Evolutionary conservation across 2,329 filamentous ascomycete genomes (phyloP).

Genomic region (Albophoma yamanashiensis): DNA sequence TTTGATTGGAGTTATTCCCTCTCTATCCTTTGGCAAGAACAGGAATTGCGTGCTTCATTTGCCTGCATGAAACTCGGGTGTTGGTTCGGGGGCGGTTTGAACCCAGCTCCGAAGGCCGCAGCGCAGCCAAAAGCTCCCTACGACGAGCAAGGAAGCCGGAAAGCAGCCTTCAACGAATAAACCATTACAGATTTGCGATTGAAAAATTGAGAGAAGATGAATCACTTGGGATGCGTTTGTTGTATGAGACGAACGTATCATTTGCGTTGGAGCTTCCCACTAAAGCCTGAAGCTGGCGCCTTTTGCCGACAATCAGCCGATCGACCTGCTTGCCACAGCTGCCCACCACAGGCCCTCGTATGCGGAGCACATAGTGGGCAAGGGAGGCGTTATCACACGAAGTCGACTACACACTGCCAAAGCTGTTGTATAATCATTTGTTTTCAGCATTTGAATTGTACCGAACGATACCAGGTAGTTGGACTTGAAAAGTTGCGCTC

Average conservation of each 20-base stretch:
- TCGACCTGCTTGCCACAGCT: background rate
- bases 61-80: background rate
- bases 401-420: too few relatives aligned
- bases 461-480: background rate
- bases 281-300: background rate
- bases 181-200: background rate
- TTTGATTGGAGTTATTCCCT: background rate
- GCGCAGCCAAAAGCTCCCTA: background rate
- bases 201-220: background rate
- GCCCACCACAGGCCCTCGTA: background rate
- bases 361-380: too few relatives aligned
- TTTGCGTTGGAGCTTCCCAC: background rate
- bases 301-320: conserved; percentile 4
- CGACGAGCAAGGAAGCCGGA: background rate
- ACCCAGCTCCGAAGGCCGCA: background rate
- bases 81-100: background rate
- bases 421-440: background rate
- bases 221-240: too few relatives aligned
- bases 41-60: background rate
- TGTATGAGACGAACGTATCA: background rate
- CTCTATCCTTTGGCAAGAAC: background rate
- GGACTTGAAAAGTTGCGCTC: background rate
- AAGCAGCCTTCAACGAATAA: background rate
- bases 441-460: background rate
- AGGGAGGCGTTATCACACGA: background rate